These are phyloP conservation scores for Rhododendron vialii DNA, from an alignment of 148 eudicot genomes.

Conservation along the genomic window DNA sequence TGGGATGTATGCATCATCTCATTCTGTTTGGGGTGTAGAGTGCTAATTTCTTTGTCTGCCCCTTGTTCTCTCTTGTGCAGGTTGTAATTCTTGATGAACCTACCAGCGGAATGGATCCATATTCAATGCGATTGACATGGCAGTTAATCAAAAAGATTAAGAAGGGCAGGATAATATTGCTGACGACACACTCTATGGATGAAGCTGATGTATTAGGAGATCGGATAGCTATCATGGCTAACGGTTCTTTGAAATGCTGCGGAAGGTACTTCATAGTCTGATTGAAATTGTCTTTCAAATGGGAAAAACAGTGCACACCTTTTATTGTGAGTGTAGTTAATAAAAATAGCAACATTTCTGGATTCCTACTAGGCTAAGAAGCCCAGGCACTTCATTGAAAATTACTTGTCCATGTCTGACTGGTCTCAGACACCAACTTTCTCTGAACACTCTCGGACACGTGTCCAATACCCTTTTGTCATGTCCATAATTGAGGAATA, in stretches of 20 bases:
- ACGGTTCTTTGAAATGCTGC: constrained; percentile 93
- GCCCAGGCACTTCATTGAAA: not conserved
- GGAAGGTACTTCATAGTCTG: constrained; percentile 58
- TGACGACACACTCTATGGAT: constrained; percentile 99
- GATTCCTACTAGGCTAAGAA: not conserved
- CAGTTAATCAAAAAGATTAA: constrained; percentile 80
- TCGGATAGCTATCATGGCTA: constrained; percentile 99
- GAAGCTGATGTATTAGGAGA: constrained; percentile 98
- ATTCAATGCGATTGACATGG: constrained; percentile 99
- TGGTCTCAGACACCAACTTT: not conserved
- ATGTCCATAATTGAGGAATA: too few relatives aligned
- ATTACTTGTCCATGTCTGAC: not conserved
- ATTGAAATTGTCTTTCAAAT: not conserved
- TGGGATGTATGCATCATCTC: not conserved
- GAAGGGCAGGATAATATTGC: constrained; percentile 86
- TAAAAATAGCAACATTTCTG: not conserved
- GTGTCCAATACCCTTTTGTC: not conserved
- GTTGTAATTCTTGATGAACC: constrained; percentile 96
- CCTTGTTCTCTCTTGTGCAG: constrained; percentile 28
- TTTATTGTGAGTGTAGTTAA: not conserved
- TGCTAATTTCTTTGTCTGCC: not conserved
- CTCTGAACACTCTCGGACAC: not conserved
- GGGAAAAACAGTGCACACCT: not conserved
- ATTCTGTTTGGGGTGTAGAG: not conserved
- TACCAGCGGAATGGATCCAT: constrained; percentile 99